Conservation (phyloP, 176 grass and related monocot genomes). For the Eremochloa ophiuroides region DNA sequence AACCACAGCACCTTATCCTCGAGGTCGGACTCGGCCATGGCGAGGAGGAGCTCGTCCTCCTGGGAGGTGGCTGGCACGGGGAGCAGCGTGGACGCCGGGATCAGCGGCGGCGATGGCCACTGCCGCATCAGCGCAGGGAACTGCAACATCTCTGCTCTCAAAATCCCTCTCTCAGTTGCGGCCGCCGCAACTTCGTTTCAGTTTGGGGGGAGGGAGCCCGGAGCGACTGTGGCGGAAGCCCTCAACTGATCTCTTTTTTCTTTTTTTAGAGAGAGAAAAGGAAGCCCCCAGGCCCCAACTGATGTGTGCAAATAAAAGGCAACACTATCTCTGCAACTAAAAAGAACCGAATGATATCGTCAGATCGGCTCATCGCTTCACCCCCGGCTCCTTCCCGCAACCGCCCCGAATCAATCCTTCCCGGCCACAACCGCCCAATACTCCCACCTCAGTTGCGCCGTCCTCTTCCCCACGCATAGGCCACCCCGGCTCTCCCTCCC, state of each 20-base stretch:
- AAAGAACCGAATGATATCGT: too few relatives aligned
- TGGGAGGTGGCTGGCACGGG: constrained; percentile 64
- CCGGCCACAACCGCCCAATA: too few relatives aligned
- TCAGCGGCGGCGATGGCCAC: constrained; percentile 72
- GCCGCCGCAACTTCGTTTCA: constrained; percentile 2
- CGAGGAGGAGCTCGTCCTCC: constrained; percentile 80
- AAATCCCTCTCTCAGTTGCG: neutral
- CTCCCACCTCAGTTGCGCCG: too few relatives aligned
- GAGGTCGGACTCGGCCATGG: constrained; percentile 82
- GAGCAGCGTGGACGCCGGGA: constrained; percentile 80
- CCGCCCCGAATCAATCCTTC: too few relatives aligned
- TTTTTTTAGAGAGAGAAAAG: too few relatives aligned
- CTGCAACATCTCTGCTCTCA: constrained; percentile 64
- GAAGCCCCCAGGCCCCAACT: too few relatives aligned
- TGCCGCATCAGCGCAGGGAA: constrained; percentile 93
- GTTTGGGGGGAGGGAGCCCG: neutral
- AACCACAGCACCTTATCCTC: constrained; percentile 55
- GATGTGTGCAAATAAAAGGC: neutral
- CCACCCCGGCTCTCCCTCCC: too few relatives aligned
- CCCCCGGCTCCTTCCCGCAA: too few relatives aligned
- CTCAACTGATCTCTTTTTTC: too few relatives aligned
- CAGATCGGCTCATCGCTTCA: too few relatives aligned
- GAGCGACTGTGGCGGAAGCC: neutral
- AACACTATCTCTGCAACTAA: too few relatives aligned
- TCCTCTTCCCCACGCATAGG: too few relatives aligned